Evolutionary conservation across 2,329 filamentous ascomycete species (phyloP).

Genomic region (Colletotrichum karsti): DNA sequence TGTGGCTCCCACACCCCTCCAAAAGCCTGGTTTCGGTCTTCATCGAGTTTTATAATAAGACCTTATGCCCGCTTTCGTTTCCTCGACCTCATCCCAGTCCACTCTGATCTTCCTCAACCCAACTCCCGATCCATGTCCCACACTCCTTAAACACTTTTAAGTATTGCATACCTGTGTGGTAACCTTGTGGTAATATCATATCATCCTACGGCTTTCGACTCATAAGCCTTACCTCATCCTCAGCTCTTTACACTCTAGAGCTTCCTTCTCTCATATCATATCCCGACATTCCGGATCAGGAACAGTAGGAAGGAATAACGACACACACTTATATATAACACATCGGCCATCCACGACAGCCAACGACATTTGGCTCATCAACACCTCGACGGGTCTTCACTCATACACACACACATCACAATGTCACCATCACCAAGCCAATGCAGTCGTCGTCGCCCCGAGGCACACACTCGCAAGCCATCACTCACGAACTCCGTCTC

Average conservation of each 20-base stretch:
- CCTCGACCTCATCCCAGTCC: background rate
- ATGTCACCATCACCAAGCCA: slow-evolving; percentile 13
- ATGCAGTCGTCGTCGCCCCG: slow-evolving; percentile 9
- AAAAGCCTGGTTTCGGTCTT: slow-evolving; percentile 19
- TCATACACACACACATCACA: background rate
- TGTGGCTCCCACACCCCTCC: background rate
- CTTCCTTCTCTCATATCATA: background rate
- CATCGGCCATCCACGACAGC: background rate
- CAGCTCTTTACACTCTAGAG: background rate
- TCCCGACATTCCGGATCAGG: background rate
- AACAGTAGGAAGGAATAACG: background rate
- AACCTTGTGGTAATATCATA: slow-evolving; percentile 15
- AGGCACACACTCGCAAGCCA: slow-evolving; percentile 29
- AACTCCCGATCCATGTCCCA: slow-evolving; percentile 19
- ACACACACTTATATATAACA: background rate
- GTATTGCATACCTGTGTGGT: slow-evolving; percentile 18
- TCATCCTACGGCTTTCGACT: background rate
- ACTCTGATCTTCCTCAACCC: background rate
- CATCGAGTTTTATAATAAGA: slow-evolving; percentile 29
- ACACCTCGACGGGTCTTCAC: background rate
- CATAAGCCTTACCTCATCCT: background rate
- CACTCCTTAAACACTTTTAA: slow-evolving; percentile 14
- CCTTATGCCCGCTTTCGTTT: slow-evolving; percentile 22
- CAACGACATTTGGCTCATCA: background rate
- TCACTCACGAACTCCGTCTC: slow-evolving; percentile 31